phyloP scores from a whole-genome alignment of 1,284 basidiomycete species.

The Cutaneotrichosporon cutaneum region DNA sequence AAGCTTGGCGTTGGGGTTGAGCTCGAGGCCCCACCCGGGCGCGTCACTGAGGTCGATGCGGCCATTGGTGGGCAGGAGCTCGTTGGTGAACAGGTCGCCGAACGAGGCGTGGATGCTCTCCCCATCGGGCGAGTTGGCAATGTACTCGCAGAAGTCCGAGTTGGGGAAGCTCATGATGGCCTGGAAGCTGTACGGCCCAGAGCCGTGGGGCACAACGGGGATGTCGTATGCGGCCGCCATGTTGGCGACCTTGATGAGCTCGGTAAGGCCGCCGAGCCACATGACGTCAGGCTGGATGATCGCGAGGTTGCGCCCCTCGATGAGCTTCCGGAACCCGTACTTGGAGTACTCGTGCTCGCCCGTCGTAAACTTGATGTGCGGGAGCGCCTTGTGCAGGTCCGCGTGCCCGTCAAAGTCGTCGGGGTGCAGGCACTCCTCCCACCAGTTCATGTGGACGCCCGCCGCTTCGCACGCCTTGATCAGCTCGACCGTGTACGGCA shows the following conservation, averaged over 20 bases:
- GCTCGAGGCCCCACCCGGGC: conserved; percentile 58
- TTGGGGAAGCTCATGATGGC: conserved; percentile 51
- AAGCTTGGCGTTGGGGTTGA: conserved; percentile 56
- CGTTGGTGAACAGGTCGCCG: conserved; percentile 59
- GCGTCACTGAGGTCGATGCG: conserved; percentile 54
- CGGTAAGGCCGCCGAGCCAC: conserved; percentile 58
- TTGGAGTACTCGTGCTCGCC: conserved; percentile 60
- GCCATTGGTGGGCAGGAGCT: conserved; percentile 57
- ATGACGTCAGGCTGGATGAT: conserved; percentile 60
- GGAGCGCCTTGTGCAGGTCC: conserved; percentile 55
- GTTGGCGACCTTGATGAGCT: conserved; percentile 57
- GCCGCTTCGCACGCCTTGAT: conserved; percentile 54
- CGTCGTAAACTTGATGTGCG: conserved; percentile 59
- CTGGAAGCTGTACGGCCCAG: conserved; percentile 53
- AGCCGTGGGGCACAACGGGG: conserved; percentile 59
- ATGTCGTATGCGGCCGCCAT: conserved; percentile 55
- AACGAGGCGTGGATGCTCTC: conserved; percentile 57
- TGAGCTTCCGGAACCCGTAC: conserved; percentile 60
- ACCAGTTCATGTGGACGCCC: conserved; percentile 58
- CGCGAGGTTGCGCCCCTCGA: conserved; percentile 57
- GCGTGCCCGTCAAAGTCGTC: conserved; percentile 57
- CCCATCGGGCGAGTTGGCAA: conserved; percentile 59
- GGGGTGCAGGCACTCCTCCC: conserved; percentile 59
- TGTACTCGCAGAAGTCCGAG: conserved; percentile 54
- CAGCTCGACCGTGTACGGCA: conserved; percentile 57